A percentile compares a stretch with the other conserved stretches of the same genome.
Conservation (phyloP, 768 basidiomycete species). For the Tricholoma saponaceum region DNA sequence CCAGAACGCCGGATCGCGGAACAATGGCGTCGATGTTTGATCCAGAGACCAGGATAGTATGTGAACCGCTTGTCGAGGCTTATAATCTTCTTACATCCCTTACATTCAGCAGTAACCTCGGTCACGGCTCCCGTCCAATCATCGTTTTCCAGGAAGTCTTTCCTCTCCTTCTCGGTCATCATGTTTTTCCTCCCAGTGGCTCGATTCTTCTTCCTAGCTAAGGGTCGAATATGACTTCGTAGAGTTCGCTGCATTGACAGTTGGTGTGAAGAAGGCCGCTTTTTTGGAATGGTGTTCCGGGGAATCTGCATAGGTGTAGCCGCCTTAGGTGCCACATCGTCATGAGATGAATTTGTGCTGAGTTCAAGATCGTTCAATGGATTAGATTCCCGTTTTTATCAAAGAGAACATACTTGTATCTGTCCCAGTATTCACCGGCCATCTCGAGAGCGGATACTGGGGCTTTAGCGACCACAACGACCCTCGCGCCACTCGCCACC, state of each 20-base stretch:
- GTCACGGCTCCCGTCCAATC: neutral
- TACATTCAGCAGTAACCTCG: conserved; percentile 18
- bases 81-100: conserved; percentile 24
- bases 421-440: neutral
- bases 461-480: neutral
- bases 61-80: conserved; percentile 28
- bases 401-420: neutral
- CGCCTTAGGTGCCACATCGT: neutral
- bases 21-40: conserved; percentile 28
- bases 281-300: neutral
- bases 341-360: neutral
- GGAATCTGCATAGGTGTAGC: neutral
- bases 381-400: neutral
- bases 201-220: neutral
- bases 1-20: neutral
- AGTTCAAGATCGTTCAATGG: neutral
- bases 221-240: neutral
- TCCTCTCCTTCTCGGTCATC: neutral
- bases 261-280: neutral
- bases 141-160: conserved; percentile 2
- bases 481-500: neutral
- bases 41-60: conserved; percentile 33
- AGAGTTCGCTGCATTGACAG: neutral
- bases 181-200: neutral
- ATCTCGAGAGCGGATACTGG: neutral